phyloP scores from a whole-genome alignment of 2,329 filamentous ascomycete genomes.

The Aureobasidium sp. region DNA sequence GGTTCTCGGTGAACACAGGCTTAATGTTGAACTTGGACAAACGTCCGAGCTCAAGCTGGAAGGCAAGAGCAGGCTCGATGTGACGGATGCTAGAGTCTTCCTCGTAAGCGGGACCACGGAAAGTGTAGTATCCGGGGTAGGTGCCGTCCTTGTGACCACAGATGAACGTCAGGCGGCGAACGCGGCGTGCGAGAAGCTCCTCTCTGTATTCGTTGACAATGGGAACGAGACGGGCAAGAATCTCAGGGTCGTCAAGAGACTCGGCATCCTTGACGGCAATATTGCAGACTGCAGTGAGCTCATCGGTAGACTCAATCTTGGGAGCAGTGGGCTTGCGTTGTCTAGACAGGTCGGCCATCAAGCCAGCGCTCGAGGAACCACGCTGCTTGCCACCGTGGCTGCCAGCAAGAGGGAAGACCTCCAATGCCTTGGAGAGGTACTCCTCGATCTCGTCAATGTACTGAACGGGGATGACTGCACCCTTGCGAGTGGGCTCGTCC shows the following conservation, averaged over 20 bases:
- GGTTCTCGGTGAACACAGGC: constrained; percentile 97
- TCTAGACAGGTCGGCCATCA: constrained; percentile 44
- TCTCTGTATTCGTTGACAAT: constrained; percentile 76
- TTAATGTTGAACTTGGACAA: constrained; percentile 97
- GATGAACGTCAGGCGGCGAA: constrained; percentile 92
- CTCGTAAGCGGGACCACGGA: constrained; percentile 81
- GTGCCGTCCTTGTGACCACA: constrained; percentile 90
- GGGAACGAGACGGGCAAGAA: constrained; percentile 64
- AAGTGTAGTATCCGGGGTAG: constrained; percentile 96
- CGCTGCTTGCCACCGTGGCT: constrained; percentile 39
- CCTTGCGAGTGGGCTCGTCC: constrained; percentile 72
- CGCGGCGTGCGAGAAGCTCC: constrained; percentile 71
- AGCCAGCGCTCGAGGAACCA: constrained; percentile 34
- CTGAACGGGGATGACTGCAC: constrained; percentile 86
- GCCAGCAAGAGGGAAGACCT: constrained; percentile 59
- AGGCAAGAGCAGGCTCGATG: constrained; percentile 90
- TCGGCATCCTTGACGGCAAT: constrained; percentile 87
- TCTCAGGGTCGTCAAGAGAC: constrained; percentile 72
- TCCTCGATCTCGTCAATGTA: constrained; percentile 95
- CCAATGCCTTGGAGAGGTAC: constrained; percentile 72
- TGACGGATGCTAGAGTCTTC: constrained; percentile 97
- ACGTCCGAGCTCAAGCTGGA: constrained; percentile 94
- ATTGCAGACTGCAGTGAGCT: constrained; percentile 87
- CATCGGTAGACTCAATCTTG: constrained; percentile 58
- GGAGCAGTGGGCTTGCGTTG: constrained; percentile 25